Evolutionary conservation across 768 basidiomycete species (phyloP), one percentile per base, ranked within the genome.

Genomic region (Pleurotus platypus): DNA sequence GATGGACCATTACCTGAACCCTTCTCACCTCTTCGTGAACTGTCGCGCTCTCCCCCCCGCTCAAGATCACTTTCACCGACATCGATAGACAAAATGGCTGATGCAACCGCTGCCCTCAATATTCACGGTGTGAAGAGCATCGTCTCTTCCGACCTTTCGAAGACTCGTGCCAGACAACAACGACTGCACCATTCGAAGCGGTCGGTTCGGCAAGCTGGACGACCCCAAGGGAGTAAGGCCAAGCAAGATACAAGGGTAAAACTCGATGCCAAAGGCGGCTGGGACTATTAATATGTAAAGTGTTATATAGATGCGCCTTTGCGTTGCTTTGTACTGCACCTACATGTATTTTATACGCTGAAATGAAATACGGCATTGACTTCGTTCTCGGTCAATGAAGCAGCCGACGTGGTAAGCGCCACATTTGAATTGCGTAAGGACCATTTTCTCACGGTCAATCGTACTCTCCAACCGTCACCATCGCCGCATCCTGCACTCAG

Each of bases 101-200:
- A 77, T 53, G 73, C 75, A 65, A 73, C 73, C 46, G 77, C 73
- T 38, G 70, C 68, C 13, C 70, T 79, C n/a, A 68, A 69, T 30
- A 64, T 76, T 35, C 69, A 73, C 40, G 78, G 78, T 13, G 73
- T 93, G 48, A 81, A 80, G 59, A 75, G 78, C 20, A 82, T 80
- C 49, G 88, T 92, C 16, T 73, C 83, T 3, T 72, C 78, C 9
- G 85, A 92, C 62, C 71, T 91, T 16, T 70, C 77, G 2, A 86
- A 83, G 64, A 65, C 71, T 49, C 85, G 83, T 2, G 78, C 81
- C 16, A 81, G 81, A 57, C 80, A 89, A 63, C 80, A 89, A 65
- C 78, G 81, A 57, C 91, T 90, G 67, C 82, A 90, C 67, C 93
- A 95, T 72, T 84, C 89, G 1, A 90, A 87, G 70, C 82, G 85